Conservation (phyloP, 2,329 filamentous ascomycete species). For the Paecilomyces niveus region DNA sequence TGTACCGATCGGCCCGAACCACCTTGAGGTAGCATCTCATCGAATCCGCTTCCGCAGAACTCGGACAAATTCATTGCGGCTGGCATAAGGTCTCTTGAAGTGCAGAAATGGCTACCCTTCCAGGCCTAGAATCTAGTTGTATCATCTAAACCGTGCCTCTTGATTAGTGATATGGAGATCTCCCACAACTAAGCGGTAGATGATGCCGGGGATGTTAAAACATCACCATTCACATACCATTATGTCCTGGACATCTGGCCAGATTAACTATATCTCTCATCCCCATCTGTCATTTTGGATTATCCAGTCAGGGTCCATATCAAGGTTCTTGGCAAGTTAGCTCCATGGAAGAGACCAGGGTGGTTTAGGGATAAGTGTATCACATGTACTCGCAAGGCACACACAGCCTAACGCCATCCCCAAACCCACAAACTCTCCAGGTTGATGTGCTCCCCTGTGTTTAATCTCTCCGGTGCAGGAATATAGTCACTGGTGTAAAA, state of each 20-base stretch:
- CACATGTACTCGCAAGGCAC: neutral
- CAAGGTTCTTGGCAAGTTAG: neutral
- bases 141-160: neutral
- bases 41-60: neutral
- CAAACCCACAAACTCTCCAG: neutral
- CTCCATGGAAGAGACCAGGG: neutral
- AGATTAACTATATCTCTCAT: neutral
- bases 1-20: neutral
- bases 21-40: neutral
- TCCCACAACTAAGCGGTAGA: neutral
- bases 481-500: neutral
- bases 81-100: neutral
- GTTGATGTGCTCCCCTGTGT: neutral
- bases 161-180: neutral
- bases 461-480: neutral
- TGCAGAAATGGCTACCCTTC: neutral
- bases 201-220: neutral
- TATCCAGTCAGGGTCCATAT: neutral
- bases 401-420: neutral
- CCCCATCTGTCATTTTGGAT: neutral
- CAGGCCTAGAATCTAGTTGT: neutral
- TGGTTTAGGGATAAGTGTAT: neutral
- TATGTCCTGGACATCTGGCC: neutral
- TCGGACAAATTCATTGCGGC: neutral
- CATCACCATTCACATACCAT: neutral